These are phyloP conservation scores for Pholiota molesta DNA, from an alignment of 768 basidiomycete genomes.

Conservation along the genomic window DNA sequence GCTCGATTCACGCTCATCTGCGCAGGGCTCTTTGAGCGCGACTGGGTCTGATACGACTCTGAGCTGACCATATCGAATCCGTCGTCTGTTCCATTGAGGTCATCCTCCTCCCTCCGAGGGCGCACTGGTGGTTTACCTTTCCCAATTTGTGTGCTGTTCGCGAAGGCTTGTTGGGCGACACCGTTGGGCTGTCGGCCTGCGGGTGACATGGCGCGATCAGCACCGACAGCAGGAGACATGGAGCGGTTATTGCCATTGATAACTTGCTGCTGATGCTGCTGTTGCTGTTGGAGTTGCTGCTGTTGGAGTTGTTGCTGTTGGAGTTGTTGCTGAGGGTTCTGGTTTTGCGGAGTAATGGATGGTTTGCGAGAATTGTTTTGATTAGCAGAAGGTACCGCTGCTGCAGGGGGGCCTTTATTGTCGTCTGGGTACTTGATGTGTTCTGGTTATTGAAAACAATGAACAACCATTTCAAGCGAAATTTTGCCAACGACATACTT, in stretches of 20 bases:
- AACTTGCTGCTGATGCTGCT: slow-evolving; percentile 23
- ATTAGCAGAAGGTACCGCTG: slow-evolving; percentile 25
- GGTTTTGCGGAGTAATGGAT: slow-evolving; percentile 43
- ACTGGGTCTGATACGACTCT: slow-evolving; percentile 42
- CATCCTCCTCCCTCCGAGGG: slow-evolving; percentile 51
- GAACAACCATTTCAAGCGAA: slow-evolving; percentile 3
- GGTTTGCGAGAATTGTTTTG: slow-evolving; percentile 50
- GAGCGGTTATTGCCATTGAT: slow-evolving; percentile 50
- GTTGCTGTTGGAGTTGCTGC: neutral
- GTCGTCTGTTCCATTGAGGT: slow-evolving; percentile 40
- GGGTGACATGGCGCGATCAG: slow-evolving; percentile 71
- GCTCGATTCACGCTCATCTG: slow-evolving; percentile 49
- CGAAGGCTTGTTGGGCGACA: slow-evolving; percentile 30
- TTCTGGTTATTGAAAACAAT: slow-evolving; percentile 43
- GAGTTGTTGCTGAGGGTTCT: slow-evolving; percentile 28
- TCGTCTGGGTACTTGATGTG: slow-evolving; percentile 93
- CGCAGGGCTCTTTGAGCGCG: slow-evolving; percentile 63
- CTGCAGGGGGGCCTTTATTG: slow-evolving; percentile 32
- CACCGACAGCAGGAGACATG: slow-evolving; percentile 68
- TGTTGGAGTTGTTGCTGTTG: slow-evolving; percentile 5
- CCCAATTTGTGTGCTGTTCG: slow-evolving; percentile 36
- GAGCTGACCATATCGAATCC: slow-evolving; percentile 54
- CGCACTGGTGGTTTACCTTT: slow-evolving; percentile 58
- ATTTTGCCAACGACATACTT: slow-evolving; percentile 54
- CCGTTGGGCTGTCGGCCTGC: slow-evolving; percentile 51